Conservation (phyloP, 169 alveolate genomes). For the Cryptosporidium tyzzeri region DNA sequence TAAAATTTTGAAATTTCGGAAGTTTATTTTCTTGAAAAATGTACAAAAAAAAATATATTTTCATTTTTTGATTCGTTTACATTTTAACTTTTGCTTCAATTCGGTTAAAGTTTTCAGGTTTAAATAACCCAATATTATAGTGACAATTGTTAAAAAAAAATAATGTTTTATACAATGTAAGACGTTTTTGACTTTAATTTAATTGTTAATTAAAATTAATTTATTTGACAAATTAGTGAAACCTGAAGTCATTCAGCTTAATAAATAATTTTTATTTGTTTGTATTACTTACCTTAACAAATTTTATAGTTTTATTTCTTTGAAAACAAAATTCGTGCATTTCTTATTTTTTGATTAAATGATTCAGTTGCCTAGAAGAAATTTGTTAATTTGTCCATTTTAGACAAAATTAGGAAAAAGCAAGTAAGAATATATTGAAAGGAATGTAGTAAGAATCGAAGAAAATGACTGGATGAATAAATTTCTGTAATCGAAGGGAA, state of each 20-base stretch:
- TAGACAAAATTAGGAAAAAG: too few relatives aligned
- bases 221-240: background rate
- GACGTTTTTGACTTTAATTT: background rate
- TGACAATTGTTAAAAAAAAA: too few relatives aligned
- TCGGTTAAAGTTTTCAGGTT: too few relatives aligned
- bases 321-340: background rate
- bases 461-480: background rate
- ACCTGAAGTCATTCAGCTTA: background rate
- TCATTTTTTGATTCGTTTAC: background rate
- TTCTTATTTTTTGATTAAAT: background rate
- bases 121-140: background rate
- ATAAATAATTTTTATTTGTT: background rate
- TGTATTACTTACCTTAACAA: conserved; percentile 1
- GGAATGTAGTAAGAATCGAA: background rate
- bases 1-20: too few relatives aligned
- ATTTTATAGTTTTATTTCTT: background rate
- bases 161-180: background rate
- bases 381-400: too few relatives aligned
- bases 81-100: too few relatives aligned
- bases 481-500: background rate
- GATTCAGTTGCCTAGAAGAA: background rate
- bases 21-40: background rate
- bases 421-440: background rate
- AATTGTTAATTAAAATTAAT: background rate
- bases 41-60: background rate